Conservation (phyloP, 73 alveolate genomes). For the Tetrahymena malaccensis region DNA sequence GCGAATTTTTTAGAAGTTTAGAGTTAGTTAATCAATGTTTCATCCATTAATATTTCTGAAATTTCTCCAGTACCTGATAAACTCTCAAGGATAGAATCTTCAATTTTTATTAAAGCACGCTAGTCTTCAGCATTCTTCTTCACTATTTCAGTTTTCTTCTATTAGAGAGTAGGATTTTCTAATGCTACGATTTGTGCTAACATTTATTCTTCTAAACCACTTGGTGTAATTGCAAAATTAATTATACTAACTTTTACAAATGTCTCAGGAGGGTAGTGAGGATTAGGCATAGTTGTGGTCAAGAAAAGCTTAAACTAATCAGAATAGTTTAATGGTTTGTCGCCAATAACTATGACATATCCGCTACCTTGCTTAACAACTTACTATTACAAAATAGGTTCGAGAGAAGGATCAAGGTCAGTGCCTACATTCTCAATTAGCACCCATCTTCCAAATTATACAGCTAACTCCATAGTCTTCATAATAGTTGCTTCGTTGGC, state of each 20-base stretch:
- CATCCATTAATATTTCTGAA: conserved; percentile 91
- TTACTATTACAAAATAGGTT: conserved; percentile 91
- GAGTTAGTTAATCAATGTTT: conserved; percentile 86
- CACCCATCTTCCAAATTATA: conserved; percentile 98
- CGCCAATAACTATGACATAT: conserved; percentile 79
- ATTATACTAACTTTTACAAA: conserved; percentile 96
- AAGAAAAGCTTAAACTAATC: conserved; percentile 88
- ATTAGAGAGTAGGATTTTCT: conserved; percentile 90
- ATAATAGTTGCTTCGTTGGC: conserved; percentile 77
- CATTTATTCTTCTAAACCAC: conserved; percentile 97
- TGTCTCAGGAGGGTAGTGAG: conserved; percentile 99
- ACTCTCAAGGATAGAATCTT: conserved; percentile 90
- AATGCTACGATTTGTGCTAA: conserved; percentile 77
- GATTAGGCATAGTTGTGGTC: conserved; percentile 97
- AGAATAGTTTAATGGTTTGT: conserved; percentile 45
- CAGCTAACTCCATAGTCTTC: conserved; percentile 89
- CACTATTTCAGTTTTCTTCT: conserved; percentile 86
- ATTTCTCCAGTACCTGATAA: conserved; percentile 87
- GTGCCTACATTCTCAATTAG: conserved; percentile 98
- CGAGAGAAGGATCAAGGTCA: conserved; percentile 98
- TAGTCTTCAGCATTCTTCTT: conserved; percentile 74
- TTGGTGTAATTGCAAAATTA: conserved; percentile 99
- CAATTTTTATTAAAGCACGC: conserved; percentile 85
- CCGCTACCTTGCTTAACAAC: conserved; percentile 78
- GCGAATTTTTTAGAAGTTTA: conserved; percentile 93